A percentile compares a stretch with the other conserved stretches of the same genome.
Evolutionary conservation across 2,329 filamentous ascomycete species (phyloP).

Genomic region (Hypoxylon sp.): DNA sequence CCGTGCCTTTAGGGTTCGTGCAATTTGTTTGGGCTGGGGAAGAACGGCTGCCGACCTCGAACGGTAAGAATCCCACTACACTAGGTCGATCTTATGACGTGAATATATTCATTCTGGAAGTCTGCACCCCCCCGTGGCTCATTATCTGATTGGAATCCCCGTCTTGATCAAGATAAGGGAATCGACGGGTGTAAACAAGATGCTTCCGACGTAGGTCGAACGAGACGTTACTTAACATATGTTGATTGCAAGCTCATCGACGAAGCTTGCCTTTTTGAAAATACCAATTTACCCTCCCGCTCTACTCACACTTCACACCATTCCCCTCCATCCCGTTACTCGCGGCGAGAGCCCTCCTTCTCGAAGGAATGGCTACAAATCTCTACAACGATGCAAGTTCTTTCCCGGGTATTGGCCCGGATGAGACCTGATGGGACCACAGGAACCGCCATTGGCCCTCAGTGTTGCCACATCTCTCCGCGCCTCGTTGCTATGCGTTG

Average conservation of each 20-base stretch:
- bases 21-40: conserved; percentile 2
- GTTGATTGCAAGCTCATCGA: not conserved
- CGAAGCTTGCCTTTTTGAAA: conserved; percentile 17
- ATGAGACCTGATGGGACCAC: conserved; percentile 21
- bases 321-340: conserved; percentile 33
- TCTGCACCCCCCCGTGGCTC: conserved; percentile 5
- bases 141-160: conserved; percentile 16
- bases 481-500: conserved; percentile 20
- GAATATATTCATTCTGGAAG: conserved; percentile 10
- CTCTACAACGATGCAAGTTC: conserved; percentile 32
- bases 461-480: conserved; percentile 36
- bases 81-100: conserved; percentile 15
- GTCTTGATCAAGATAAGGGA: conserved; percentile 20
- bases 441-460: conserved; percentile 1
- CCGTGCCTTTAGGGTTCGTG: conserved; percentile 17
- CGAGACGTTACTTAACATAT: conserved; percentile 26
- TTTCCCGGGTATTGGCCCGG: conserved; percentile 31
- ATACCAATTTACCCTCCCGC: conserved; percentile 16
- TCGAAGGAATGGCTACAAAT: conserved; percentile 26
- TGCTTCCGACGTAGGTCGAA: conserved; percentile 25
- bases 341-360: conserved; percentile 25
- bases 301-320: conserved; percentile 12
- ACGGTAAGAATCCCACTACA: conserved; percentile 22
- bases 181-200: conserved; percentile 15
- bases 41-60: conserved; percentile 19